Base-by-base conservation (phyloP, 495 filamentous ascomycete genomes). In the Cudoniella acicularis region DNA sequence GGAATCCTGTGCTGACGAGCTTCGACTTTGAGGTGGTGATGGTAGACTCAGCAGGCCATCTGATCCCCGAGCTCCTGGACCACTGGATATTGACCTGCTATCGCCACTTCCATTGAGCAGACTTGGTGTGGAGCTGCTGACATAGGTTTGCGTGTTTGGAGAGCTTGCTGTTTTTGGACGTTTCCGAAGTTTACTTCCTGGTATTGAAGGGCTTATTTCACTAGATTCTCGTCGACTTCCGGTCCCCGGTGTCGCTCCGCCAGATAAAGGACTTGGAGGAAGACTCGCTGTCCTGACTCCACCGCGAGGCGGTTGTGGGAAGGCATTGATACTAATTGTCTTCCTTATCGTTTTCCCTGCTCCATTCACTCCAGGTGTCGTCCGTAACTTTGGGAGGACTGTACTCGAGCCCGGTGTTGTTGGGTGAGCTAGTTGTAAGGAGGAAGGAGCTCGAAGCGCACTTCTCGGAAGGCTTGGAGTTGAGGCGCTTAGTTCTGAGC, bases 321-420 rank as follows among this genome's bases (percentile, higher is more conserved):
- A 96, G 0, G 91, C 84, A 54, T 90, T 90, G 61, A 96, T 95
- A 72, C 91, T 96, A 59, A 95, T 87, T 0, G 88, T 89, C 67
- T 91, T 90, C 59, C 92, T 82, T 54, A 96, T 66, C n/a, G 81
- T 83, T 67, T 83, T 91, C 9, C 77, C 72, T 9, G 83, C 73
- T 10, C 79, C 75, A 54, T 79, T 83, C 45, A 76, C 56, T 9
- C 71, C 74, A 43, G 79, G 76, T 0, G 79, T 72, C 9, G 80
- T 70, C 57, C 73, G 77, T 1, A 80, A 77, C 47, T 78, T 75
- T 3, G 76, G 76, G 18, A 86, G 75, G 10, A 80, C 69, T 10
- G 63, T 40, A 24, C 52, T 62, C 13, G 49, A 47, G 4, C 55
- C 61, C 0, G 77, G 54, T 46, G 56, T 80, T 13, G 69, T 73